These are phyloP conservation scores for Amanita molliuscula DNA, from an alignment of 768 basidiomycete species.

Conservation along the genomic window DNA sequence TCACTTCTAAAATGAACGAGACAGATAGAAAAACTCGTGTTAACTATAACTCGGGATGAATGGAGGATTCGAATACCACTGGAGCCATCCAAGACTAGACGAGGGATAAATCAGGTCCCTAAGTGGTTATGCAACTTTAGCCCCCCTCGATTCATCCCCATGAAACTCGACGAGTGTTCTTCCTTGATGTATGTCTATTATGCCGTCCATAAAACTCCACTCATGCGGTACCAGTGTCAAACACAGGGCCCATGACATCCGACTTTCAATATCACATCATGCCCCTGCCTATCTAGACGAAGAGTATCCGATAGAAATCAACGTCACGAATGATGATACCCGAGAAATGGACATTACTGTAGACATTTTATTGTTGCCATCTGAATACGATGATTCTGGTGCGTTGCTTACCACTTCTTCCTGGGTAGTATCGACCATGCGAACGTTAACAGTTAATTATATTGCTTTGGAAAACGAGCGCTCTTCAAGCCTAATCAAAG, in stretches of 20 bases:
- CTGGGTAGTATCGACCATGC: background rate
- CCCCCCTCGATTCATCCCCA: conserved; percentile 42
- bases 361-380: conserved; percentile 74
- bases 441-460: conserved; percentile 35
- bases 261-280: conserved; percentile 44
- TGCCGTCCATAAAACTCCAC: background rate
- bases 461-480: conserved; percentile 51
- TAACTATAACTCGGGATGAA: conserved; percentile 44
- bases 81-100: conserved; percentile 27
- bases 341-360: conserved; percentile 56
- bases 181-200: conserved; percentile 34
- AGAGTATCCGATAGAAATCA: conserved; percentile 61
- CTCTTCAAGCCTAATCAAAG: conserved; percentile 70
- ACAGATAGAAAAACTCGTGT: conserved; percentile 34
- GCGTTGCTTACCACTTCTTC: conserved; percentile 13
- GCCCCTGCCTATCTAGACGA: conserved; percentile 76
- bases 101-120: conserved; percentile 19
- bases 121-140: conserved; percentile 52
- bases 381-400: conserved; percentile 68
- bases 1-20: conserved; percentile 1
- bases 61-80: conserved; percentile 65
- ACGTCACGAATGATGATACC: conserved; percentile 64
- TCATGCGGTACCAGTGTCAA: conserved; percentile 35
- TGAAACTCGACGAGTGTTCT: conserved; percentile 35
- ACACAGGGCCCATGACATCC: conserved; percentile 49